phyloP scores from a whole-genome alignment of 352 stramenopile species.

The Globisporangium nagaii region DNA sequence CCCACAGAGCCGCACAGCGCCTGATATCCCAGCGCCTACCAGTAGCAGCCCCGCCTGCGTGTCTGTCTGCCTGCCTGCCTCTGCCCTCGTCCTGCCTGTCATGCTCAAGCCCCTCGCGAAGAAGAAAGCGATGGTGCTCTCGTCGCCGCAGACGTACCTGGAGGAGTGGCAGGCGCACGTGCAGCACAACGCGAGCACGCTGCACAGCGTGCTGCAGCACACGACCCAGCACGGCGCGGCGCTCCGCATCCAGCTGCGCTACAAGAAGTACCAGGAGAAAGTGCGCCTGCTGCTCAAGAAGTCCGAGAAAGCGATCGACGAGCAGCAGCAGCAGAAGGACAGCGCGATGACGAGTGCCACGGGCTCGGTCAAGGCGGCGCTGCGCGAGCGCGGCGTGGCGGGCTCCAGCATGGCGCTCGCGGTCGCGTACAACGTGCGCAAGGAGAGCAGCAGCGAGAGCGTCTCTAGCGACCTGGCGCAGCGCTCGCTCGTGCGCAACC shows the following conservation, averaged over 20 bases:
- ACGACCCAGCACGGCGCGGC: constrained; percentile 38
- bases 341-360: constrained; percentile 14
- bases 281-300: constrained; percentile 57
- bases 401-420: constrained; percentile 61
- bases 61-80: too few species aligned
- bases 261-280: constrained; percentile 70
- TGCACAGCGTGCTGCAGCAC: constrained; percentile 23
- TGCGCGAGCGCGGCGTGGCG: constrained; percentile 27
- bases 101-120: constrained; percentile 37
- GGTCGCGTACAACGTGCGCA: constrained; percentile 34
- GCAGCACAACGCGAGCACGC: constrained; percentile 17
- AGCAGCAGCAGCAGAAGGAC: constrained; percentile 19
- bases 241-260: constrained; percentile 64
- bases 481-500: constrained; percentile 6
- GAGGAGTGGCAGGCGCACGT: constrained; percentile 35
- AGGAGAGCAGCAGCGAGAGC: constrained; percentile 4
- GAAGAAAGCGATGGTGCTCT: constrained; percentile 36
- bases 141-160: constrained; percentile 25
- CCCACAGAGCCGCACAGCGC: background rate
- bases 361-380: constrained; percentile 15
- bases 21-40: background rate
- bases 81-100: background rate
- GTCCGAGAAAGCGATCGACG: constrained; percentile 25
- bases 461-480: background rate
- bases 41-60: background rate